phyloP scores from a whole-genome alignment of 306 rosid species.

The Corylus avellana region DNA sequence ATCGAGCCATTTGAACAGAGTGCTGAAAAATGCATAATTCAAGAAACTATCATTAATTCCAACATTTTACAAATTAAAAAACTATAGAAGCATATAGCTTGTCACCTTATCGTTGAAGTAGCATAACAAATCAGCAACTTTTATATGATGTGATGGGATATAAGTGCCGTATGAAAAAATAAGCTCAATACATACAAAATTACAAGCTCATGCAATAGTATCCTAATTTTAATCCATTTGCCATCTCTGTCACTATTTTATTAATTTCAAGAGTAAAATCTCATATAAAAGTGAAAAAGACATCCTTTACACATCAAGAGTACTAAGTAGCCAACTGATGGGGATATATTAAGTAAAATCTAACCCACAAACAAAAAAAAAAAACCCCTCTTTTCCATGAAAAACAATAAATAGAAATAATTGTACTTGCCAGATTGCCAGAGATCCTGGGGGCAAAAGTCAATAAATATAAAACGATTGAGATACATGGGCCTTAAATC shows the following conservation, averaged over 20 bases:
- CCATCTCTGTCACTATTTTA: background rate
- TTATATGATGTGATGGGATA: background rate
- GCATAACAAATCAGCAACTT: background rate
- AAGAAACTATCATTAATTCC: slow-evolving; percentile 18
- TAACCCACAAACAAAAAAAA: background rate
- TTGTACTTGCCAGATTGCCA: background rate
- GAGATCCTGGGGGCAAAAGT: background rate
- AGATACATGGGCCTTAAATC: background rate
- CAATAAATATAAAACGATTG: background rate
- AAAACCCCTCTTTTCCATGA: background rate
- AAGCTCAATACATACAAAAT: background rate
- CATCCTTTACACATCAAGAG: background rate
- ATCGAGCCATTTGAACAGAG: slow-evolving; percentile 59
- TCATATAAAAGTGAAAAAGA: background rate
- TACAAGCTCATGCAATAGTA: background rate
- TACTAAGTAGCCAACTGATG: background rate
- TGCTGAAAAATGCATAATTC: slow-evolving; percentile 41
- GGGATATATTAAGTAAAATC: background rate
- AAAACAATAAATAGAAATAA: background rate
- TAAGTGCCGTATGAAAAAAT: background rate
- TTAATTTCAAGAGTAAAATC: background rate
- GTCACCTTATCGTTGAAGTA: background rate
- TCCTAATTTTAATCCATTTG: background rate
- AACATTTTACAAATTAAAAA: background rate
- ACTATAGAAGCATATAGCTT: background rate